Base-by-base conservation (phyloP, 2,329 filamentous ascomycete species). In the Dactylellina parvicollis region DNA sequence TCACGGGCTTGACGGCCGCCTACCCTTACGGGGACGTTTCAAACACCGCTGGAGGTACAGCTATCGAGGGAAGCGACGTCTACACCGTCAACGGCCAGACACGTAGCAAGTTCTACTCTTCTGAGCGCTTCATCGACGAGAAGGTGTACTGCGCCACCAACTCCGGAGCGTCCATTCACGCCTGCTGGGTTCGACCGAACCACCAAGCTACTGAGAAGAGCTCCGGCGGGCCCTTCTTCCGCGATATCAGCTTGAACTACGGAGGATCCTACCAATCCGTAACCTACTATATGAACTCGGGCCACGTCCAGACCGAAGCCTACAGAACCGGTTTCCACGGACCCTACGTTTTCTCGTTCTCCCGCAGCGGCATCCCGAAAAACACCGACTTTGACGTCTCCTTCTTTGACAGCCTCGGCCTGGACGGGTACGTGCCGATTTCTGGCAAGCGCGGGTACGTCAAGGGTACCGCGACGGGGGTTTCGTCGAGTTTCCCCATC, bases 31-130 rank as follows among this genome's bases (percentile, higher is more conserved):
- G 84, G 26, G 80, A 80, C 2, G 86, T 82, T 2, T 89, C 87
- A 0, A 86, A 83, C 22, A 89, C 86, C 0, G 80, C 80, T 1
- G 84, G 83, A 26, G 83, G 83, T 28, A 82, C 81, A 8, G 82
- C 85, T 1, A 82, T 90, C 56, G 88, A 90, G 47, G 36, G 46
- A 20, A 28, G n/a, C 14, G 60, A 65, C 14, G 47, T 42, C 77
- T 90, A 85, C 77, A 71, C 87, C 9, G 86, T 90, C 49, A 80
- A 82, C 75, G 85, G 86, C 20, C 82, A 90, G 79, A 90, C 88
- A 0, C 85, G 88, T 28, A 87, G 85, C 80, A 90, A 90, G 79
- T 90, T 90, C 82, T 90, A 89, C 81, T 89, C 86, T 1, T 87
- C 85, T 66, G 82, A 88, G 74, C 84, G 88, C 12, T 90, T 89